Conservation (phyloP, 2,329 filamentous ascomycete species). For the Westerdykella ornata region DNA sequence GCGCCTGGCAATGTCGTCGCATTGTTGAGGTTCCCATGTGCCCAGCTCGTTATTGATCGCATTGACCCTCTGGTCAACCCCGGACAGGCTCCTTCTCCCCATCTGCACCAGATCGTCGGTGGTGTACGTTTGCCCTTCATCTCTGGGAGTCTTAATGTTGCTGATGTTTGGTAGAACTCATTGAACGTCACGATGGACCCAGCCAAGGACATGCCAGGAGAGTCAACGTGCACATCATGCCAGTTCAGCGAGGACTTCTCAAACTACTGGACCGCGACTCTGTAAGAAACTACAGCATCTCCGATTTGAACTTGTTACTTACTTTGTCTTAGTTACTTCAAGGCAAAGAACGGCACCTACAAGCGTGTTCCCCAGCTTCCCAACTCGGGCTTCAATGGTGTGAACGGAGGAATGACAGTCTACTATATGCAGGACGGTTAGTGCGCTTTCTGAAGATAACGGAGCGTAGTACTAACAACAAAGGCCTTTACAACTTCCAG, state of each 20-base stretch:
- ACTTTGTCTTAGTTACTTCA: constrained; percentile 16
- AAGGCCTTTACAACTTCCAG: constrained; percentile 16
- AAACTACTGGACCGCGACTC: constrained; percentile 9
- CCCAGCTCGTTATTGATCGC: constrained; percentile 19
- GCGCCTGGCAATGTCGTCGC: constrained; percentile 12
- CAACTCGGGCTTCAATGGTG: constrained; percentile 18
- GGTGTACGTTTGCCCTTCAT: constrained; percentile 6
- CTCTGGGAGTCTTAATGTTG: not conserved
- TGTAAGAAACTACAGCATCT: constrained; percentile 14
- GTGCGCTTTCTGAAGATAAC: constrained; percentile 20
- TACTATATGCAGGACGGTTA: constrained; percentile 26
- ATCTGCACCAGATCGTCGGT: constrained; percentile 22
- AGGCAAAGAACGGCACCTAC: constrained; percentile 19
- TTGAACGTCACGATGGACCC: constrained; percentile 17
- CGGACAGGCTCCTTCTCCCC: constrained; percentile 18
- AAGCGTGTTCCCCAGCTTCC: constrained; percentile 13
- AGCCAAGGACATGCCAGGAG: constrained; percentile 14
- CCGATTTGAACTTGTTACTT: not conserved
- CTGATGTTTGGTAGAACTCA: constrained; percentile 8
- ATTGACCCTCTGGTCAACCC: constrained; percentile 23
- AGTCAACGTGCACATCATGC: constrained; percentile 24
- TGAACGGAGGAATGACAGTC: constrained; percentile 17
- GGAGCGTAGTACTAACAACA: constrained; percentile 40
- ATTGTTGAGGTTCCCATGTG: constrained; percentile 21
- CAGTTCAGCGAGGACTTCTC: constrained; percentile 12